Evolutionary conservation across 2,329 filamentous ascomycete species (phyloP).

Genomic region (Diaporthe citrichinensis): DNA sequence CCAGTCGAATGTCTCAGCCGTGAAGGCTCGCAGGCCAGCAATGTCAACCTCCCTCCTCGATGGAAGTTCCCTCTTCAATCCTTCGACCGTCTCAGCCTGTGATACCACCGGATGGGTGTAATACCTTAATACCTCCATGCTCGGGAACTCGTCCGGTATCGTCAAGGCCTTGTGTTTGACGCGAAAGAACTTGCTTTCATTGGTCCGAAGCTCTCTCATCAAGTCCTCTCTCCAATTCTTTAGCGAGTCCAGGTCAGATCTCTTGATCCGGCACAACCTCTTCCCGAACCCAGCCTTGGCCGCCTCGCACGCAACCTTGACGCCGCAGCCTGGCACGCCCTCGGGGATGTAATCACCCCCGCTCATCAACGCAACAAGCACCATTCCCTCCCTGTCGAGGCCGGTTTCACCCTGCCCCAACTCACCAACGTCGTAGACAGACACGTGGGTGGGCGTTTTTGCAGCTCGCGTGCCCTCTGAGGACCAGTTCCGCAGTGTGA

Average conservation of each 20-base stretch:
- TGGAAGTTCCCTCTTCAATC: constrained; percentile 65
- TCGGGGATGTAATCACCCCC: constrained; percentile 94
- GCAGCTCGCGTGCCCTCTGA: constrained; percentile 75
- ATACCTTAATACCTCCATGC: constrained; percentile 82
- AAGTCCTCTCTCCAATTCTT: constrained; percentile 80
- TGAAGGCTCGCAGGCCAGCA: constrained; percentile 78
- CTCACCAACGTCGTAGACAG: constrained; percentile 78
- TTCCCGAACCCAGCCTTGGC: constrained; percentile 89
- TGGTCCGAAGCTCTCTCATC: constrained; percentile 83
- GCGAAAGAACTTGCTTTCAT: constrained; percentile 85
- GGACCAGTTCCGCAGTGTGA: constrained; percentile 87
- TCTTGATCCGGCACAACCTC: constrained; percentile 77
- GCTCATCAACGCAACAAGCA: constrained; percentile 93
- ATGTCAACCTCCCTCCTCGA: constrained; percentile 78
- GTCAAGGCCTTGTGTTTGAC: constrained; percentile 79
- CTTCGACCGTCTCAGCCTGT: constrained; percentile 66
- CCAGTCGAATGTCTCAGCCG: constrained; percentile 89
- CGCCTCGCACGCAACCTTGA: constrained; percentile 91
- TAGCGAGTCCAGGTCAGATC: constrained; percentile 71
- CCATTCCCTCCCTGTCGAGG: constrained; percentile 89
- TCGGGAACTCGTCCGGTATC: constrained; percentile 87
- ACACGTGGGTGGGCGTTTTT: constrained; percentile 86
- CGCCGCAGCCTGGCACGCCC: constrained; percentile 88
- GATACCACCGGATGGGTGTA: constrained; percentile 93
- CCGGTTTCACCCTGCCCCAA: constrained; percentile 67